These are phyloP conservation scores for Chrysoporthe deuterocubensis DNA, from an alignment of 2,329 filamentous ascomycete genomes.

Conservation along the genomic window DNA sequence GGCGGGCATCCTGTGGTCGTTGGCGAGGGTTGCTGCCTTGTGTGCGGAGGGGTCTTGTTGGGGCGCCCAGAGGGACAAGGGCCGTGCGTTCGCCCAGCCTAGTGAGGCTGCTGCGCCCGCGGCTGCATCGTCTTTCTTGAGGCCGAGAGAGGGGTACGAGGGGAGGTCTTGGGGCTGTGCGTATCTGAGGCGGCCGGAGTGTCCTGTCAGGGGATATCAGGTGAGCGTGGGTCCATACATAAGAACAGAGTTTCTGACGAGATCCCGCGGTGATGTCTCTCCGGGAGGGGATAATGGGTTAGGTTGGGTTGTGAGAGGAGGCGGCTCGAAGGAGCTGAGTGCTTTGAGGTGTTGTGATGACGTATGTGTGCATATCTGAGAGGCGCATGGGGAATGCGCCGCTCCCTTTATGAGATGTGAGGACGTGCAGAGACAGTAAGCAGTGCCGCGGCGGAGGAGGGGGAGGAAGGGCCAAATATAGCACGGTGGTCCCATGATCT, in stretches of 20 bases:
- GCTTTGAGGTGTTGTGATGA: constrained; percentile 12
- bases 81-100: constrained; percentile 62
- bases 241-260: not conserved
- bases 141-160: constrained; percentile 71
- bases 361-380: constrained; percentile 20
- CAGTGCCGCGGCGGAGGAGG: not conserved
- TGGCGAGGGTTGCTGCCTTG: constrained; percentile 38
- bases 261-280: no score
- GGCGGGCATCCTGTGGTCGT: constrained; percentile 39
- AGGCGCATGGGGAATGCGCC: constrained; percentile 6
- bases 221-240: not conserved
- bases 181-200: constrained; percentile 64
- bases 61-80: constrained; percentile 69
- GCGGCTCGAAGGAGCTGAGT: constrained; percentile 8
- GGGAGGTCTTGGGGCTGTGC: constrained; percentile 74
- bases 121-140: constrained; percentile 60
- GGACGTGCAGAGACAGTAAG: not conserved
- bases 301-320: not conserved
- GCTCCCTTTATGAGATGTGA: not conserved
- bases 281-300: no score
- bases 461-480: not conserved
- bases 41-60: constrained; percentile 61
- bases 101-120: constrained; percentile 76
- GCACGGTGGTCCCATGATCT: constrained; percentile 1
- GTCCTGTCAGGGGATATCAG: constrained; percentile 28